A percentile compares a stretch with the other conserved stretches of the same genome.
phyloP scores from a whole-genome alignment of 176 grass and related monocot genomes.

The Tillandsia leiboldiana region DNA sequence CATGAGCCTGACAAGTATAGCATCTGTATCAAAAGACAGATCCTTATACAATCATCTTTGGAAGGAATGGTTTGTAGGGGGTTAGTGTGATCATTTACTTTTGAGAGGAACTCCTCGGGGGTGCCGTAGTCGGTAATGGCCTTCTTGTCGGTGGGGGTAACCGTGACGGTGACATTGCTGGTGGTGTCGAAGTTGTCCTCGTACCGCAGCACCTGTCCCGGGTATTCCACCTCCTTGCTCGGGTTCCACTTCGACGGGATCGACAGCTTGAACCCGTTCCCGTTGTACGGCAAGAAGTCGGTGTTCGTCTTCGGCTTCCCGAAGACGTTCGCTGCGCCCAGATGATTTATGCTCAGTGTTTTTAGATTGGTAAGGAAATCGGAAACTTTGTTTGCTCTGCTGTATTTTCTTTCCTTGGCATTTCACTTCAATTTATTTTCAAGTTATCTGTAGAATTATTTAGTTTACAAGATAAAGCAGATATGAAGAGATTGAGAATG shows the following conservation, averaged over 20 bases:
- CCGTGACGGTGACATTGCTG: conserved; percentile 74
- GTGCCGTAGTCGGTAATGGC: conserved; percentile 74
- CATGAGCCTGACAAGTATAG: too few species aligned
- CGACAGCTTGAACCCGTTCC: conserved; percentile 68
- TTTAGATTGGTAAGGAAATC: background rate
- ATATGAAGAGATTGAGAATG: too few species aligned
- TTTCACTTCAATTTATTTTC: too few species aligned
- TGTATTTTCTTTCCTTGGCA: too few species aligned
- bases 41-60: too few species aligned
- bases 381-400: background rate
- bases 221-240: conserved; percentile 79
- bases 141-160: conserved; percentile 67
- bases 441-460: too few species aligned
- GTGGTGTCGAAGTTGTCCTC: conserved; percentile 96
- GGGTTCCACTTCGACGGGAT: conserved; percentile 95
- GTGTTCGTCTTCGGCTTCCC: conserved; percentile 77
- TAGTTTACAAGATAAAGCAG: too few species aligned
- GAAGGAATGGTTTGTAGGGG: background rate
- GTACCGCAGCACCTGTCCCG: conserved; percentile 78
- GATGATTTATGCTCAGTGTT: background rate
- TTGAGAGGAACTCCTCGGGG: conserved; percentile 63
- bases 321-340: conserved; percentile 59
- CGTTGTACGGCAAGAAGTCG: conserved; percentile 63
- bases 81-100: conserved; percentile 21
- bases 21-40: too few species aligned